Base-by-base conservation (phyloP, 176 grass and related monocot genomes). In the Bolboschoenus planiculmis region DNA sequence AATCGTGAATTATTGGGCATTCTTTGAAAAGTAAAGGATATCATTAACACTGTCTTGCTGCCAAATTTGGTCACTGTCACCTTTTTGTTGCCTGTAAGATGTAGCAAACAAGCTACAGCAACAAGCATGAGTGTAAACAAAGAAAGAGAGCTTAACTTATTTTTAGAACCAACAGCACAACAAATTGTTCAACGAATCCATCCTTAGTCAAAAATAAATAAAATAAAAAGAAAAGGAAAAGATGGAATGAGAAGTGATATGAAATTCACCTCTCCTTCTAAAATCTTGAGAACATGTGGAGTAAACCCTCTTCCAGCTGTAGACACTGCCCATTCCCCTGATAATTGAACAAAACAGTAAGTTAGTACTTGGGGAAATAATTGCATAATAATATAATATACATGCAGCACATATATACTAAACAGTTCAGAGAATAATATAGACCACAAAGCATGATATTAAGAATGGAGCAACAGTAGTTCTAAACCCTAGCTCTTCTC, bases 231-330 rank as follows among this genome's bases (percentile, higher is more conserved):
- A 53, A 53, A 53, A 53, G 50, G 9, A 13, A 53, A 50, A 42
- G n/a, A 27, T 39, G 60, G 21, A 77, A 85, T 30, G 46, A 66
- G 27, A 34, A 8, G 36, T 61, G 15, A 34, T 78, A 55, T 9
- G 54, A 61, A 72, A 63, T 23, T 13, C 18, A 99, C 96, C 96
- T 99, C 92, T 86, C 96, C 96, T 66, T 85, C 55, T 78, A 81
- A 59, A 89, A 99, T 91, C 68, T 86, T 95, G 62, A 99, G 94
- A 33, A 99, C 85, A 83, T 99, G 96, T 72, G 92, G 96, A 80
- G 96, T 99, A 81, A 99, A 99, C 16, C 96, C 96, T 88, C 89
- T 95, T 89, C 96, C 96, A 85, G 94, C 96, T 79, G 92, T 93
- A 75, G 87, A 88, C 59, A 87, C 92, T 86, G 94, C 90, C 96